Conservation (phyloP, 768 basidiomycete species). For the Leccinum variicolor region DNA sequence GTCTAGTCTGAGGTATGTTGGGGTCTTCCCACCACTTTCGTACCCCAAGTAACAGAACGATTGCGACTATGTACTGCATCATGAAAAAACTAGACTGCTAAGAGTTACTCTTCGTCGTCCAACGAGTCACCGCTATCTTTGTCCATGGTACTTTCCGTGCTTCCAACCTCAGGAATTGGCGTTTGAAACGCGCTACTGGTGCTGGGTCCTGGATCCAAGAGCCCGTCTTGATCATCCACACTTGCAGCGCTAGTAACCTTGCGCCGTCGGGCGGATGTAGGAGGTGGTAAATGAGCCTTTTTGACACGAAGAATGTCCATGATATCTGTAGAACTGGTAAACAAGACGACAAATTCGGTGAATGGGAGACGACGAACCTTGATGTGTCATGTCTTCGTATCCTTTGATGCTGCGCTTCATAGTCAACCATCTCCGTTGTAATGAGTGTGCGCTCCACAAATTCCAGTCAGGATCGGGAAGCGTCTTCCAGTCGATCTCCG, state of each 20-base stretch:
- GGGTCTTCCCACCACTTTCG: neutral
- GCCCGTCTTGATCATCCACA: conserved; percentile 40
- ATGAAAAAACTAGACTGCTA: neutral
- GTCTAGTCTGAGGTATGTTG: conserved; percentile 52
- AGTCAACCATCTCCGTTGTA: conserved; percentile 78
- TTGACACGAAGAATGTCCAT: conserved; percentile 78
- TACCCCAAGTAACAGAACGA: neutral
- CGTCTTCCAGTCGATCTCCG: conserved; percentile 82
- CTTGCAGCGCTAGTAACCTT: conserved; percentile 52
- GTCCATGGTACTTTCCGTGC: conserved; percentile 14
- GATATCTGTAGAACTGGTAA: conserved; percentile 49
- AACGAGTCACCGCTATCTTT: conserved; percentile 13
- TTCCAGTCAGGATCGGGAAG: conserved; percentile 77
- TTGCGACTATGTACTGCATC: neutral
- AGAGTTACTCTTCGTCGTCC: conserved; percentile 17
- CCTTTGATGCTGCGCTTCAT: conserved; percentile 78
- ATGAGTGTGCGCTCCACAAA: conserved; percentile 75
- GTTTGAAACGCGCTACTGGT: conserved; percentile 27
- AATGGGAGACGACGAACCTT: conserved; percentile 44
- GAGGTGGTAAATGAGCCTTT: conserved; percentile 56
- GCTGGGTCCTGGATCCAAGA: conserved; percentile 20
- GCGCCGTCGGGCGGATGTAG: conserved; percentile 39
- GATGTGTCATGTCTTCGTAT: conserved; percentile 76
- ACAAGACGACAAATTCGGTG: conserved; percentile 1
- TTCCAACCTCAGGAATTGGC: conserved; percentile 10